Conservation (phyloP, 805 yeast species). For the Metschnikowia lunata region DNA sequence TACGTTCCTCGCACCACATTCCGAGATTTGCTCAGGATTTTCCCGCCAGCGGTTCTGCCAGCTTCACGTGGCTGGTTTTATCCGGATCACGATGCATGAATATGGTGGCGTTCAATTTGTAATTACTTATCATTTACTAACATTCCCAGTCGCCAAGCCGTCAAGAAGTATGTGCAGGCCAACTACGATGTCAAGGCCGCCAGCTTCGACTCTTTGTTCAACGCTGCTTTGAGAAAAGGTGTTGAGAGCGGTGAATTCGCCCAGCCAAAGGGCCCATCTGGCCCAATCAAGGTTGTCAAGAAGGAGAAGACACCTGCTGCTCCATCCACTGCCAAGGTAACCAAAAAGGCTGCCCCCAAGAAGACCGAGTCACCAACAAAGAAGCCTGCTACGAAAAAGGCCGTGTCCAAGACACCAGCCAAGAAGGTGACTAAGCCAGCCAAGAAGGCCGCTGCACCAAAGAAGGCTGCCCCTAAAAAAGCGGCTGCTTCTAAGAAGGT, state of each 20-base stretch:
- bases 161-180: slow-evolving; percentile 75
- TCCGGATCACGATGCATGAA: no score
- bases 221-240: slow-evolving; percentile 74
- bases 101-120: no score
- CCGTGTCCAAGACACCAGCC: slow-evolving; percentile 4
- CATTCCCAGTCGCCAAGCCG: slow-evolving; percentile 67
- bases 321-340: slow-evolving; percentile 3
- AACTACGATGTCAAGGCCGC: slow-evolving; percentile 54
- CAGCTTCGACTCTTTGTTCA: slow-evolving; percentile 72
- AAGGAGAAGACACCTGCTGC: slow-evolving; percentile 20
- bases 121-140: slow-evolving; percentile 13
- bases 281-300: slow-evolving; percentile 69
- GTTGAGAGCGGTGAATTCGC: slow-evolving; percentile 69
- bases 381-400: slow-evolving; percentile 6
- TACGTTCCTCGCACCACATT: no score
- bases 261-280: slow-evolving; percentile 89
- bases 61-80: no score
- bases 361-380: slow-evolving; percentile 5
- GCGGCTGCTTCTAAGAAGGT: slow-evolving; percentile 7
- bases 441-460: slow-evolving; percentile 1
- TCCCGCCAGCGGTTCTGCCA: background rate
- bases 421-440: slow-evolving; percentile 6
- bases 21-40: no score
- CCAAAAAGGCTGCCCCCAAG: slow-evolving; percentile 9
- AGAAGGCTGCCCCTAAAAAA: slow-evolving; percentile 6